phyloP scores from a whole-genome alignment of 495 filamentous ascomycete genomes.

The Lepidopterella palustris region DNA sequence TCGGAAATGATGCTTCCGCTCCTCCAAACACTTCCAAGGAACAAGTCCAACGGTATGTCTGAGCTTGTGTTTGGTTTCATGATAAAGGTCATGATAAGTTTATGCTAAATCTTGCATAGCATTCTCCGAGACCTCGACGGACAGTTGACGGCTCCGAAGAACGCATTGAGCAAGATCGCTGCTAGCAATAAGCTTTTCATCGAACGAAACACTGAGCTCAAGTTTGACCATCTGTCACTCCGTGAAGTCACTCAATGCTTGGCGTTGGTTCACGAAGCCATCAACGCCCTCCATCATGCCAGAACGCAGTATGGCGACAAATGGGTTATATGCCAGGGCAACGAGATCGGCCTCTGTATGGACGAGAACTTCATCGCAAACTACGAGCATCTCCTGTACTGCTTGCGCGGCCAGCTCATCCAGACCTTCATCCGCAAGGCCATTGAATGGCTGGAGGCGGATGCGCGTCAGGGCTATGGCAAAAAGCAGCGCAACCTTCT shows the following conservation, averaged over 20 bases:
- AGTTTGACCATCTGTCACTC: constrained; percentile 15
- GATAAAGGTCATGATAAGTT: not conserved
- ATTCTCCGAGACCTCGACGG: constrained; percentile 16
- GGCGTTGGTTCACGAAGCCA: constrained; percentile 11
- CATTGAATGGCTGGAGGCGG: constrained; percentile 16
- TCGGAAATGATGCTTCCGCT: constrained; percentile 8
- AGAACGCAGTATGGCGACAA: constrained; percentile 15
- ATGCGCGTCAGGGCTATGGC: constrained; percentile 1
- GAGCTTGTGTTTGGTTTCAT: constrained; percentile 22
- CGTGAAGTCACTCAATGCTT: constrained; percentile 9
- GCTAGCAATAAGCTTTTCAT: constrained; percentile 22
- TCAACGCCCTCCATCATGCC: constrained; percentile 8
- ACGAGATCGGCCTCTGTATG: constrained; percentile 15
- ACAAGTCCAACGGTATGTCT: constrained; percentile 26
- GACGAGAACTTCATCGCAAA: constrained; percentile 29
- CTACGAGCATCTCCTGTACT: constrained; percentile 27
- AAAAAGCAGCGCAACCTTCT: constrained; percentile 21
- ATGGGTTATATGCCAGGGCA: constrained; percentile 21
- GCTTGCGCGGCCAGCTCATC: constrained; percentile 18
- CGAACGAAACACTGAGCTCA: constrained; percentile 8
- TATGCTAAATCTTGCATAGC: constrained; percentile 21
- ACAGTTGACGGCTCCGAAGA: constrained; percentile 12
- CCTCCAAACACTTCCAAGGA: constrained; percentile 17
- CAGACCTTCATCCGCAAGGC: constrained; percentile 16
- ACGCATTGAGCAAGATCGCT: constrained; percentile 17